Percentiles rank a stretch among this genome's conserved stretches.
Evolutionary conservation across 371 early-diverging fungal genomes (phyloP).

Genomic region (Chytridiales sp.): DNA sequence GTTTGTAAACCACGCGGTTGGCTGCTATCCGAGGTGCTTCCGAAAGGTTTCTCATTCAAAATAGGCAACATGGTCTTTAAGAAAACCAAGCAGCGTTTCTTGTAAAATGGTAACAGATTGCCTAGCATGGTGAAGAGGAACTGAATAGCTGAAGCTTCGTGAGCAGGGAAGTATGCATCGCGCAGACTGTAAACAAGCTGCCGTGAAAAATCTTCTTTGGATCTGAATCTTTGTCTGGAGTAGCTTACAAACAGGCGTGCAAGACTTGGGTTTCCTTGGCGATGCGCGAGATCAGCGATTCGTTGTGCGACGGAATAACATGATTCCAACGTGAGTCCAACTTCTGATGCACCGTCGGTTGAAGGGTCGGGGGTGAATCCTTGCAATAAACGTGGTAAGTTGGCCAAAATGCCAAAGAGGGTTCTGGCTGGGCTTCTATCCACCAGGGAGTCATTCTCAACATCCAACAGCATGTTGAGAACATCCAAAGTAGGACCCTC

Average conservation of each 20-base stretch:
- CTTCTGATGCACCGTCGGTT: conserved; percentile 19
- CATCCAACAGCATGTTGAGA: conserved; percentile 55
- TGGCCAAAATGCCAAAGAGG: conserved; percentile 66
- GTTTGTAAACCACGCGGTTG: no score
- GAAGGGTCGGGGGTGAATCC: conserved; percentile 51
- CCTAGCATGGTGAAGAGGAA: conserved; percentile 63
- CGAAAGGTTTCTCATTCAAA: conserved; percentile 41
- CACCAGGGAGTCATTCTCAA: conserved; percentile 63
- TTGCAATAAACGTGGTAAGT: conserved; percentile 67
- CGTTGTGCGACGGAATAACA: conserved; percentile 51
- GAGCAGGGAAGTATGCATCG: conserved; percentile 64
- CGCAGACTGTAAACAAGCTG: conserved; percentile 63
- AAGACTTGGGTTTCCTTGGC: conserved; percentile 50
- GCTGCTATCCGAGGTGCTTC: conserved; percentile 22
- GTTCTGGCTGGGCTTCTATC: conserved; percentile 60
- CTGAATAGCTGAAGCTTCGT: conserved; percentile 59
- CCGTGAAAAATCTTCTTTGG: conserved; percentile 69
- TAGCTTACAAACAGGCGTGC: conserved; percentile 61
- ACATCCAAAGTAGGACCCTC: conserved; percentile 56
- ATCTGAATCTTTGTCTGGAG: conserved; percentile 64
- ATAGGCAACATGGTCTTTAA: conserved; percentile 65
- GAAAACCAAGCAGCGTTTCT: conserved; percentile 62
- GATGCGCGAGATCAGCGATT: conserved; percentile 57
- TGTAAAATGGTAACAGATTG: conserved; percentile 62
- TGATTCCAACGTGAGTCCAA: conserved; percentile 34